Percentiles rank a stretch among this genome's conserved stretches.
These are phyloP conservation scores for Septoria linicola DNA, from an alignment of 2,329 filamentous ascomycete species.

Conservation along the genomic window DNA sequence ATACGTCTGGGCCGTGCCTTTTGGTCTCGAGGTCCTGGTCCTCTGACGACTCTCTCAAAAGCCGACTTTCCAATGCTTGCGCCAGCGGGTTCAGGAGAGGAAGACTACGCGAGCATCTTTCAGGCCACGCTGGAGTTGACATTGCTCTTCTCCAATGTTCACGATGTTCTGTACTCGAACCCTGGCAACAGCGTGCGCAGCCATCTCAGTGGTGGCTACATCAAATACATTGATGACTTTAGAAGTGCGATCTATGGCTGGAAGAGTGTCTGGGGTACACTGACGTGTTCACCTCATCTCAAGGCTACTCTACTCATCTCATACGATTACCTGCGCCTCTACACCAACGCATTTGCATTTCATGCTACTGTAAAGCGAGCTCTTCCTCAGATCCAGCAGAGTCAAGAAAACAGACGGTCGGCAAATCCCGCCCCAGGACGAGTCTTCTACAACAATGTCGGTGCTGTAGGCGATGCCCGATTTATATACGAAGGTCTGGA, in stretches of 20 bases:
- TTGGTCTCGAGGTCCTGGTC: conserved; percentile 70
- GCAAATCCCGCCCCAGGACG: conserved; percentile 23
- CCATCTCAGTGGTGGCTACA: conserved; percentile 69
- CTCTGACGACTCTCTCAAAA: conserved; percentile 62
- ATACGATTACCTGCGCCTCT: conserved; percentile 70
- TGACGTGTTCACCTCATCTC: conserved; percentile 64
- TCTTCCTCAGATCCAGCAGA: conserved; percentile 37
- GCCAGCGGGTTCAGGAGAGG: conserved; percentile 57
- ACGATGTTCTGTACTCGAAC: conserved; percentile 71
- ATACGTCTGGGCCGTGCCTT: conserved; percentile 71
- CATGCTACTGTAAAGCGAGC: conserved; percentile 62
- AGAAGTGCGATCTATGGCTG: conserved; percentile 66
- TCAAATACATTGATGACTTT: conserved; percentile 74
- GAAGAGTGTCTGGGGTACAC: conserved; percentile 67
- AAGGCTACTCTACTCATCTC: conserved; percentile 68
- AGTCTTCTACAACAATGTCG: conserved; percentile 52
- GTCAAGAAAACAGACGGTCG: conserved; percentile 24
- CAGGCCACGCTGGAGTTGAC: conserved; percentile 71
- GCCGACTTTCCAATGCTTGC: conserved; percentile 68
- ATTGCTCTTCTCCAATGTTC: conserved; percentile 70
- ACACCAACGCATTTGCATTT: conserved; percentile 74
- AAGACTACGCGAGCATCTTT: conserved; percentile 67
- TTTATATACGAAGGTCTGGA: conserved; percentile 54
- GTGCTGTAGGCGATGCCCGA: conserved; percentile 49
- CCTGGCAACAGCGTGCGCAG: conserved; percentile 67